Evolutionary conservation across 208 protist genomes (phyloP), one percentile per base, ranked within the genome.

Genomic region (Leishmania gerbilli): DNA sequence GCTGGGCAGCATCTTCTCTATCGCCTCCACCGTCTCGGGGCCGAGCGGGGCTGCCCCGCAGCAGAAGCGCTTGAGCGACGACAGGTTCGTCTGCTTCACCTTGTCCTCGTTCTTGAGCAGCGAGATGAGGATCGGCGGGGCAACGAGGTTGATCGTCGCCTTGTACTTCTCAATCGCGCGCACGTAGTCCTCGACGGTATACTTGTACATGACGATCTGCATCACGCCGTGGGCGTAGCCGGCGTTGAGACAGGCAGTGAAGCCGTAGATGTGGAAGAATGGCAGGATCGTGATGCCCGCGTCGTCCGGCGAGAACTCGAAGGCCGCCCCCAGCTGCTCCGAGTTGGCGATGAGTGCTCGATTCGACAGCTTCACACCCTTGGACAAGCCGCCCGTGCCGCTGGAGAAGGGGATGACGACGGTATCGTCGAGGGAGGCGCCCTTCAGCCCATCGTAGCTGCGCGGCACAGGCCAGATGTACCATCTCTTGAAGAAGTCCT

Each of bases 191-290:
- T 87, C 79, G 21, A 83, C 80, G 6, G 84, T 84, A 81, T 97
- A 98, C 67, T 86, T 83, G 24, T 85, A 86, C 71, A 97, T 79
- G 1, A 85, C 68, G 0, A 98, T 83, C 27, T 94, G 79, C 60
- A 31, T 87, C 45, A 62, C 83, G 13, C 84, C 82, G 17, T 37
- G n/a, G 19, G 55, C 49, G 40, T 95, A 80, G 34, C 56, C 71
- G 49, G 49, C 31, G 69, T 84, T 77, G 31, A 94, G 27, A 40
- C 89, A 80, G 40, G 91, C 76, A 21, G 93, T 89, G 77, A 96
- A 82, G 49, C 90, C 94, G 83, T 95, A 98, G 81, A 97, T 95
- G 81, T 98, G 95, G 51, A 92, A 98, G 51, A 90, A 88, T 31
- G 94, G 94, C 19, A 97, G 71, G 2, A 95, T 76, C n/a, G 83